These are phyloP conservation scores for Ceratobasidium sp. DNA, from an alignment of 1,284 basidiomycete genomes.

Conservation along the genomic window DNA sequence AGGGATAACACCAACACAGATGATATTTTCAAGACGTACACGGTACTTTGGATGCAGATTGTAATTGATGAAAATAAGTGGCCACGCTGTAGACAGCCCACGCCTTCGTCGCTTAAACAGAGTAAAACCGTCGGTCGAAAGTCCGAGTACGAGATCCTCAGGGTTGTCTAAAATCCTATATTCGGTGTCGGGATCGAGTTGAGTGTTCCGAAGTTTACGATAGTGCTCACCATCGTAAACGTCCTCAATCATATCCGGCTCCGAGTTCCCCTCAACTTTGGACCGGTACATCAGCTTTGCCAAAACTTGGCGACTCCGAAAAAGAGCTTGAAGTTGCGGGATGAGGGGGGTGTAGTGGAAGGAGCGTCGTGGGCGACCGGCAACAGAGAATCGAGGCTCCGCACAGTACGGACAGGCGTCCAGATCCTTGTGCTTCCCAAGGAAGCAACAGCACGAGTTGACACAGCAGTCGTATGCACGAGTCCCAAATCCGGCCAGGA, in stretches of 20 bases:
- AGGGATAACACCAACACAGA: conserved; percentile 23
- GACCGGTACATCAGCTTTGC: conserved; percentile 1
- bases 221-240: conserved; percentile 7
- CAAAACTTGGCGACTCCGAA: neutral
- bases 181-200: neutral
- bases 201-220: neutral
- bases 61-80: conserved; percentile 4
- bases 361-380: neutral
- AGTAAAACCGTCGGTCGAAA: conserved; percentile 3
- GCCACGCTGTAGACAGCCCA: conserved; percentile 13
- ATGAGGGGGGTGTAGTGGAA: conserved; percentile 10
- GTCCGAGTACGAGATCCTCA: neutral
- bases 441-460: conserved; percentile 18
- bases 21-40: conserved; percentile 1
- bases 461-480: conserved; percentile 3
- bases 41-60: conserved; percentile 14
- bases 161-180: conserved; percentile 1
- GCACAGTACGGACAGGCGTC: conserved; percentile 22
- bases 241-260: neutral
- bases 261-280: neutral
- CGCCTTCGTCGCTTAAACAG: neutral
- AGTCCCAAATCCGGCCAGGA: neutral
- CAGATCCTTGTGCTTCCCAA: conserved; percentile 27
- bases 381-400: neutral
- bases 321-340: conserved; percentile 12